Evolutionary conservation across 2,329 filamentous ascomycete species (phyloP).

Genomic region (Hymenoscyphus linearis): DNA sequence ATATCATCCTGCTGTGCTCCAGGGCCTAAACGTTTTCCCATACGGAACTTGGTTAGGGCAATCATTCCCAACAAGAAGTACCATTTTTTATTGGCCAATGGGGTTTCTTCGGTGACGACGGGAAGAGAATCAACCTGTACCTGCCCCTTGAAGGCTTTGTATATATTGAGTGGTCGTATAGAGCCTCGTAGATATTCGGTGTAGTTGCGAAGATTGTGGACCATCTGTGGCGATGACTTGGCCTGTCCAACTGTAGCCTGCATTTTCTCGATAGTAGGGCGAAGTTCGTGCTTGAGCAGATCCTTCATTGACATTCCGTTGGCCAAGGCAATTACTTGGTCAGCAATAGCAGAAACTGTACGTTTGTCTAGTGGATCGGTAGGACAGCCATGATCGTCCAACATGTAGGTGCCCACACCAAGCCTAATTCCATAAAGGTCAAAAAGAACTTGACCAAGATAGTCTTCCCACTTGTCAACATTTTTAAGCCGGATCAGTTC

Average conservation of each 20-base stretch:
- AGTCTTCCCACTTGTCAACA: slow-evolving; percentile 77
- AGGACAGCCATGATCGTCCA: slow-evolving; percentile 75
- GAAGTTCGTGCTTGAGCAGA: slow-evolving; percentile 83
- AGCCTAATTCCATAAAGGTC: slow-evolving; percentile 80
- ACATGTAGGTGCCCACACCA: slow-evolving; percentile 58
- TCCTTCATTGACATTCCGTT: slow-evolving; percentile 86
- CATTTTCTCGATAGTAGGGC: slow-evolving; percentile 86
- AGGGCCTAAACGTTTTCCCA: slow-evolving; percentile 32
- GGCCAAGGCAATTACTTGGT: slow-evolving; percentile 76
- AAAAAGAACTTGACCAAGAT: slow-evolving; percentile 78
- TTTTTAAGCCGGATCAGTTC: slow-evolving; percentile 74
- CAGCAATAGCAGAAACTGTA: slow-evolving; percentile 75
- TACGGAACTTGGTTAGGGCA: slow-evolving; percentile 71
- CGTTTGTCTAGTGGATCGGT: slow-evolving; percentile 72
- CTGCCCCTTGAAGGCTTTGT: slow-evolving; percentile 73
- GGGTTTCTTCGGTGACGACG: slow-evolving; percentile 63
- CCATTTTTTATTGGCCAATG: slow-evolving; percentile 78
- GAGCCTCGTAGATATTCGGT: slow-evolving; percentile 76
- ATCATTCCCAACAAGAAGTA: slow-evolving; percentile 89
- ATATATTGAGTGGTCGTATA: slow-evolving; percentile 75
- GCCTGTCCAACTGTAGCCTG: slow-evolving; percentile 77
- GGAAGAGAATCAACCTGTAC: slow-evolving; percentile 67
- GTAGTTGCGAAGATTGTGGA: slow-evolving; percentile 82
- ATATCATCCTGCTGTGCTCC: slow-evolving; percentile 36
- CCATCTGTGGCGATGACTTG: slow-evolving; percentile 72